Evolutionary conservation across 2,329 filamentous ascomycete genomes (phyloP).

Genomic region (Apiospora aurea): DNA sequence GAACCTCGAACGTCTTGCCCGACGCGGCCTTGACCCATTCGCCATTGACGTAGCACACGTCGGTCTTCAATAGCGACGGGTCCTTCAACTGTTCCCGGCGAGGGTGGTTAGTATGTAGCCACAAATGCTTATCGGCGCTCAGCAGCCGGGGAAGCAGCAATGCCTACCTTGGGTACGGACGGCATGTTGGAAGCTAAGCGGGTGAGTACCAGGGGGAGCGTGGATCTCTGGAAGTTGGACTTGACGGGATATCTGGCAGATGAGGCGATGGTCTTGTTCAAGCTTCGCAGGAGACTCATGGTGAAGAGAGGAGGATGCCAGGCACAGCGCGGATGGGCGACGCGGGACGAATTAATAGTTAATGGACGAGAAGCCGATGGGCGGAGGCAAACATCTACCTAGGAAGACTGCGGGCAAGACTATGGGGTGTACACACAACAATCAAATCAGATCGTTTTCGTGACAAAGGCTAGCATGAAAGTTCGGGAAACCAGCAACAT

Average conservation of each 20-base stretch:
- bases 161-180: constrained; percentile 31
- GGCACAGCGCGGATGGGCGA: neutral
- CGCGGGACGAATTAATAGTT: constrained; percentile 20
- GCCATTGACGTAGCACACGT: constrained; percentile 87
- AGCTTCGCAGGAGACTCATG: constrained; percentile 38
- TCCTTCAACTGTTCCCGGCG: constrained; percentile 70
- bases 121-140: too few relatives aligned
- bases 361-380: constrained; percentile 21
- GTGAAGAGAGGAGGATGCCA: constrained; percentile 27
- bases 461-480: neutral
- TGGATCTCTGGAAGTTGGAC: constrained; percentile 41
- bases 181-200: constrained; percentile 41
- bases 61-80: constrained; percentile 81
- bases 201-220: constrained; percentile 38
- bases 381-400: constrained; percentile 24
- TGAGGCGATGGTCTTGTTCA: constrained; percentile 36
- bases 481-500: neutral
- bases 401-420: constrained; percentile 2
- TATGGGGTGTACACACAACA: constrained; percentile 4
- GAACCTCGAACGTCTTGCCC: constrained; percentile 90
- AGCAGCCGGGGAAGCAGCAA: neutral
- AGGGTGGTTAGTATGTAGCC: neutral
- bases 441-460: neutral
- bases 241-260: constrained; percentile 35
- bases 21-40: constrained; percentile 88